Evolutionary conservation across 495 filamentous ascomycete species (phyloP), one percentile per base, ranked within the genome.

Genomic region (Beverwykella pulmonaria): DNA sequence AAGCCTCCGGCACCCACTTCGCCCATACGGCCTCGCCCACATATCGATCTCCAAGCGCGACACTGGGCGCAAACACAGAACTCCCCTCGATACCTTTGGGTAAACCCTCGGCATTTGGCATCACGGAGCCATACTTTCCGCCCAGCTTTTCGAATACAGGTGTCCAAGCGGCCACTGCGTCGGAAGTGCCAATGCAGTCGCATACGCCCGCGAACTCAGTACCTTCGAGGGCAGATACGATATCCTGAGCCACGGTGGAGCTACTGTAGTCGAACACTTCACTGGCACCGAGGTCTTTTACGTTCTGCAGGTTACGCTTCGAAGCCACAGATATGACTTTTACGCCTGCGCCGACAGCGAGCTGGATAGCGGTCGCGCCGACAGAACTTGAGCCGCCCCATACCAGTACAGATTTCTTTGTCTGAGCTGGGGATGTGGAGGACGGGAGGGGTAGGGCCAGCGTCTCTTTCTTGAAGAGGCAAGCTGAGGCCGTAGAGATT

Each of bases 301-400:
- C 73, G 56, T 79, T 81, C 0, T 79, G 79, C 39, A 83, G 80
- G 71, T 90, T 89, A 65, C 78, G 78, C 1, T 75, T 73, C 0
- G 80, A 82, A 0, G 83, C 77, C 0, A 85, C 87, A 0, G 82
- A 76, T 52, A 88, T 73, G 1, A 90, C 87, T 14, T 83, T 80
- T 26, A 82, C 82, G 1, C 88, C 88, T 0, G 87, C 79, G 0
- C 83, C 81, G 0, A 75, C 74, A 4, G 83, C 85, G 22, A 88
- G 81, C 70, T 90, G 88, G 59, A 89, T 86, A 0, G 83, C 84
- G 58, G 81, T 82, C 71, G 79, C 76, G 10, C 88, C 88, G 6
- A 89, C 83, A 30, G 82, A 83, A 1, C 79, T 79, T 4, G 82
- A 79, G 32, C 86, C 87, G 29, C 86, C 86, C 81, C 86, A 90